Evolutionary conservation across 495 filamentous ascomycete genomes (phyloP).

Genomic region (Penicillium fimorum): DNA sequence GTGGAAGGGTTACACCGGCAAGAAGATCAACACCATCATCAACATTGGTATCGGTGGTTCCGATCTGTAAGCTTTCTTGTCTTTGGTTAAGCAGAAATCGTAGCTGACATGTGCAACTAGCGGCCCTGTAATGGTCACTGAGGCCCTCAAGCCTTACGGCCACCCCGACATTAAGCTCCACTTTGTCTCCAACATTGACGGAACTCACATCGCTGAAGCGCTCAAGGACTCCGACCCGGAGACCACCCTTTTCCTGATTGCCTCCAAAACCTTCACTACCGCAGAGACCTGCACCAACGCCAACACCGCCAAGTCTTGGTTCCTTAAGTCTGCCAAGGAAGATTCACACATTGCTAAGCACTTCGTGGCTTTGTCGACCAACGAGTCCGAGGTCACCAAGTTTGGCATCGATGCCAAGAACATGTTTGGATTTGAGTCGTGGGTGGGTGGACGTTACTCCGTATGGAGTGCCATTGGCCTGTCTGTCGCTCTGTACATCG

Average conservation of each 20-base stretch:
- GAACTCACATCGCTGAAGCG: slow-evolving; percentile 95
- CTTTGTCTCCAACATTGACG: slow-evolving; percentile 99
- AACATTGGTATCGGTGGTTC: slow-evolving; percentile 98
- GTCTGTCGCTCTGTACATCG: slow-evolving; percentile 89
- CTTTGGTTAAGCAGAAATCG: neutral
- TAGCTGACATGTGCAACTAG: slow-evolving; percentile 51
- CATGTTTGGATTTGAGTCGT: slow-evolving; percentile 98
- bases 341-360: slow-evolving; percentile 83
- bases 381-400: slow-evolving; percentile 91
- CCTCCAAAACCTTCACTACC: slow-evolving; percentile 99
- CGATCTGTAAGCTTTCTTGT: slow-evolving; percentile 70
- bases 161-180: slow-evolving; percentile 81
- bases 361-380: slow-evolving; percentile 97
- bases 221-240: slow-evolving; percentile 86
- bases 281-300: slow-evolving; percentile 97
- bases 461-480: slow-evolving; percentile 99
- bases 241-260: slow-evolving; percentile 95
- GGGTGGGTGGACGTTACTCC: slow-evolving; percentile 97
- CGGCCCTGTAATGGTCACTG: slow-evolving; percentile 97
- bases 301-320: slow-evolving; percentile 95
- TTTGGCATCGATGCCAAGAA: slow-evolving; percentile 97
- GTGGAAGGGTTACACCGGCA: slow-evolving; percentile 99
- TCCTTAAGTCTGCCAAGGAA: slow-evolving; percentile 82
- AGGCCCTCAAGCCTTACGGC: slow-evolving; percentile 92
- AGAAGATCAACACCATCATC: slow-evolving; percentile 93